Percentiles rank a stretch among this genome's conserved stretches.
Evolutionary conservation across 495 filamentous ascomycete species (phyloP).

Genomic region (Aspergillus olivimuriae): DNA sequence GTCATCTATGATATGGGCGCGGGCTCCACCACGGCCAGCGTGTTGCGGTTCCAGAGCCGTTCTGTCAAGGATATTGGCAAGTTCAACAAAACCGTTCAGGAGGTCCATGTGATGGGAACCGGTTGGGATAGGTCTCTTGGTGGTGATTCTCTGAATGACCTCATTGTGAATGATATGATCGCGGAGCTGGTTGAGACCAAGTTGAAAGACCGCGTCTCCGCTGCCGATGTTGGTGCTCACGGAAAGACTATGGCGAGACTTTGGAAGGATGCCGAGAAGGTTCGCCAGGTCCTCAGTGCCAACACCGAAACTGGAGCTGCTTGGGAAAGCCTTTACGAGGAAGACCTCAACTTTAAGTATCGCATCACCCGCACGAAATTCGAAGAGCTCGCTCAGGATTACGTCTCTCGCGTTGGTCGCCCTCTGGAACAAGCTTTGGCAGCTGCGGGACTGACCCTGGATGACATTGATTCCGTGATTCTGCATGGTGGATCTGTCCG

Average conservation of each 20-base stretch:
- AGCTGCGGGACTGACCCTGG: conserved; percentile 62
- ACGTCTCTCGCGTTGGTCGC: conserved; percentile 59
- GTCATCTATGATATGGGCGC: conserved; percentile 97
- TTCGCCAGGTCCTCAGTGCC: conserved; percentile 87
- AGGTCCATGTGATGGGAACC: conserved; percentile 76
- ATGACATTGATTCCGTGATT: conserved; percentile 83
- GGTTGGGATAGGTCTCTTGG: conserved; percentile 89
- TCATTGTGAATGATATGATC: conserved; percentile 85
- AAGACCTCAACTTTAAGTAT: conserved; percentile 89
- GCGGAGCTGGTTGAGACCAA: conserved; percentile 65
- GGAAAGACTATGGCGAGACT: conserved; percentile 83
- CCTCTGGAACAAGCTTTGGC: conserved; percentile 71
- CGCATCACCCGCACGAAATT: conserved; percentile 78
- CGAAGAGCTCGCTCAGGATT: conserved; percentile 68
- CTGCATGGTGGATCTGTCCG: conserved; percentile 86
- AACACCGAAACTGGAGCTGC: conserved; percentile 74
- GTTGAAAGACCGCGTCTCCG: conserved; percentile 60
- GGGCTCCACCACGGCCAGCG: conserved; percentile 91
- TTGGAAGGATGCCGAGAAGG: conserved; percentile 81
- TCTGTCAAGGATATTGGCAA: conserved; percentile 87
- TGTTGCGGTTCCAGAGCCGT: conserved; percentile 82
- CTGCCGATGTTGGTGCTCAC: conserved; percentile 58
- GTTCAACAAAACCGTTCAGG: conserved; percentile 95
- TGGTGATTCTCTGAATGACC: conserved; percentile 79
- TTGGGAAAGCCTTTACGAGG: conserved; percentile 78